Evolutionary conservation across 2,329 filamentous ascomycete genomes (phyloP).

Genomic region (Claviceps sp.): DNA sequence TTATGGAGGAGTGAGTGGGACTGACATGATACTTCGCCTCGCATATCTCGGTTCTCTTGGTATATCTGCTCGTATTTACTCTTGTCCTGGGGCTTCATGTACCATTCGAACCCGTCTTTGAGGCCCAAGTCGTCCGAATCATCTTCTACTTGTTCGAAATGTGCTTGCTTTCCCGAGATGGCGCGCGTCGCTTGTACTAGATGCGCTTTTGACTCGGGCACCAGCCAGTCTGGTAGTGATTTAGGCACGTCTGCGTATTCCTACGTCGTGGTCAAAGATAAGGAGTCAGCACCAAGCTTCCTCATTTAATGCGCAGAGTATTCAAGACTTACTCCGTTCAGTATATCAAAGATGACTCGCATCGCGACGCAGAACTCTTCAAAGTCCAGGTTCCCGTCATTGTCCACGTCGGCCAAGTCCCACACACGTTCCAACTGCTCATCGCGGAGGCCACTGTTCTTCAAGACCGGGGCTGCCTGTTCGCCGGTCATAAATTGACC

Average conservation of each 20-base stretch:
- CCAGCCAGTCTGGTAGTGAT: conserved; percentile 84
- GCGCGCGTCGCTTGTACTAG: conserved; percentile 74
- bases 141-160: conserved; percentile 76
- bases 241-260: conserved; percentile 84
- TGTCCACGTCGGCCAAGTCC: conserved; percentile 95
- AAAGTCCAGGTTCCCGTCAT: conserved; percentile 94
- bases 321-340: conserved; percentile 61
- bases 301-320: not conserved
- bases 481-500: conserved; percentile 47
- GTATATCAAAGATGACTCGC: conserved; percentile 91
- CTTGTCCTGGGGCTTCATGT: conserved; percentile 89
- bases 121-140: conserved; percentile 72
- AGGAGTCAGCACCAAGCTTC: too few species aligned
- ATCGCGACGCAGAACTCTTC: conserved; percentile 99
- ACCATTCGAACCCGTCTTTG: conserved; percentile 98
- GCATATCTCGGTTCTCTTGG: conserved; percentile 74
- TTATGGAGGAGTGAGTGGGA: conserved; percentile 5
- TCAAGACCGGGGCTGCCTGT: conserved; percentile 47
- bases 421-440: conserved; percentile 90
- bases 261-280: conserved; percentile 27
- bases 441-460: conserved; percentile 49
- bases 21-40: conserved; percentile 71
- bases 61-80: conserved; percentile 96
- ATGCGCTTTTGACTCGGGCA: conserved; percentile 89
- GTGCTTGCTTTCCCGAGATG: conserved; percentile 62